Evolutionary conservation across 164 flowering plant species (phyloP), one percentile per base, ranked within the genome.

Genomic region (Kalanchoe fedtschenkoi): DNA sequence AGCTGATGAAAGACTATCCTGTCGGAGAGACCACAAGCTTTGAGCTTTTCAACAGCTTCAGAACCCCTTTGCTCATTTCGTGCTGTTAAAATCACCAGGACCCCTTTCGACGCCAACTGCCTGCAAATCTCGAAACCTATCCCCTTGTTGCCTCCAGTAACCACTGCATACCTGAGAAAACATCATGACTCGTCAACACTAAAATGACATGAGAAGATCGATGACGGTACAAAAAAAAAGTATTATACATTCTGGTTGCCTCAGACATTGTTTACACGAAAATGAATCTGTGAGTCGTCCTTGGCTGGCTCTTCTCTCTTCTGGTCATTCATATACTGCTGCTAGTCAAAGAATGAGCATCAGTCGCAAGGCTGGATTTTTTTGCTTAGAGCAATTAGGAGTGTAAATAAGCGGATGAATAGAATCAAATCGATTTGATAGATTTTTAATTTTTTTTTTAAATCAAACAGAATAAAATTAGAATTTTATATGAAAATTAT

Each of bases 1-100:
- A 70, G 73, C 43, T 66, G 73, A 70, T 66, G 73, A 42, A 70
- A 66, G 2, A 65, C 21, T 11, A 65, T 30, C 7, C 24, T 47
- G 47, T 55, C n/a, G 7, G 37, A 26, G 16, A 61, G 5, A 1
- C 69, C 68, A 58, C 38, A 33, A 32, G 22, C 38, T 34, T 58
- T 13, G 10, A 56, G 35, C 19, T 56, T 56, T 56, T 56, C 60
- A 30, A 56, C 60, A 56, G 60, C 35, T 17, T 29, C 61, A 29
- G 35, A 33, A 58, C 61, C 61, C 61, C 38, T 58, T 38, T 37
- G 22, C 62, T 21, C 62, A 60, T 60, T 38, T 60, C 62, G 35
- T 1, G 62, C 62, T 6, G 62, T 22, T 37, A 60, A 37, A 19
- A 60, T 24, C 21, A 60, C 62, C 26, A 46, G 6, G 34, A 56